Evolutionary conservation across 2,329 filamentous ascomycete genomes (phyloP).

Genomic region (Parastagonospora avenae): DNA sequence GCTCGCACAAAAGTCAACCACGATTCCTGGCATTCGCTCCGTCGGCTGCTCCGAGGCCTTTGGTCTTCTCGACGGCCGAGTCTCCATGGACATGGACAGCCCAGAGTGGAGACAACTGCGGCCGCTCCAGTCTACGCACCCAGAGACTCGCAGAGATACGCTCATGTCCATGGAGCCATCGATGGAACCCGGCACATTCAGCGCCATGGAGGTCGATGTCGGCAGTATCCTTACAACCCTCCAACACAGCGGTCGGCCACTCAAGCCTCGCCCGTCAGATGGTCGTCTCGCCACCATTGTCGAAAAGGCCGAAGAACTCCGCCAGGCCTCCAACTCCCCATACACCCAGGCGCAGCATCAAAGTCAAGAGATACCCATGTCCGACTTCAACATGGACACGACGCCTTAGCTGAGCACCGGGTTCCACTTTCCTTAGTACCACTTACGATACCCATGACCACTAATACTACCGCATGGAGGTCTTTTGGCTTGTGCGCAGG

Average conservation of each 20-base stretch:
- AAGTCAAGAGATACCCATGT: constrained; percentile 3
- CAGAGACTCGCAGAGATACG: constrained; percentile 23
- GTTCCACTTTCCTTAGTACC: constrained; percentile 4
- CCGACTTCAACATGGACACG: constrained; percentile 8
- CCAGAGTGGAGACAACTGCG: constrained; percentile 42
- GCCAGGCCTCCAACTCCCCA: constrained; percentile 29
- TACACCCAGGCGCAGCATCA: constrained; percentile 7
- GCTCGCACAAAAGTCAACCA: constrained; percentile 7
- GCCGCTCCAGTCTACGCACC: constrained; percentile 21
- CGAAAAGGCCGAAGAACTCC: constrained; percentile 32
- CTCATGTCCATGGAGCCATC: constrained; percentile 29
- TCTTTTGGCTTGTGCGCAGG: neutral
- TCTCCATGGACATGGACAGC: constrained; percentile 34
- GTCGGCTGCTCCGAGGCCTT: constrained; percentile 47
- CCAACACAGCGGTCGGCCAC: constrained; percentile 33
- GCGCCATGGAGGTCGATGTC: constrained; percentile 44
- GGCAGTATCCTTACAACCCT: constrained; percentile 45
- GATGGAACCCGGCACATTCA: constrained; percentile 38
- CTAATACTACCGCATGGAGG: neutral
- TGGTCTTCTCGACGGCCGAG: constrained; percentile 41
- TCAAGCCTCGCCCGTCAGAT: constrained; percentile 36
- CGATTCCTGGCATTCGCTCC: constrained; percentile 21
- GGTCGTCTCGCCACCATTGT: constrained; percentile 37
- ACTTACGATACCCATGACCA: constrained; percentile 22
- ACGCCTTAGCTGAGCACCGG: neutral